Evolutionary conservation across 2,329 filamentous ascomycete genomes (phyloP).

Genomic region (Ophiostoma fasciatum): DNA sequence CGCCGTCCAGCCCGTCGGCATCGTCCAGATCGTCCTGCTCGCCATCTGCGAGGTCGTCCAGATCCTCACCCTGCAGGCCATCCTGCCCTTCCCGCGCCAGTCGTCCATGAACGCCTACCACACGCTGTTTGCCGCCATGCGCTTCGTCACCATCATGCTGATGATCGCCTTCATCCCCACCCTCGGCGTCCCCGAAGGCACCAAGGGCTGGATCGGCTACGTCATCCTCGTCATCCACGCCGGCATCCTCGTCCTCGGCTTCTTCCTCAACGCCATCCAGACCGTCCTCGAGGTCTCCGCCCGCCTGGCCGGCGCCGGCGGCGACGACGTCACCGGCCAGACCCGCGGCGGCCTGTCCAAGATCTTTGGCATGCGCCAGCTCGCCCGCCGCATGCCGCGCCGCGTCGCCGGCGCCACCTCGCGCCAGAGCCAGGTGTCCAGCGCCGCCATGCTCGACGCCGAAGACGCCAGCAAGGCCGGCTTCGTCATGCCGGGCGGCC

Average conservation of each 20-base stretch:
- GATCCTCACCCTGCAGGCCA: slow-evolving; percentile 73
- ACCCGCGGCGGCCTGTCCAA: slow-evolving; percentile 73
- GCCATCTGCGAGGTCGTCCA: slow-evolving; percentile 90
- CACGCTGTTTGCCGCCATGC: slow-evolving; percentile 63
- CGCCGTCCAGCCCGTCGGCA: slow-evolving; percentile 80
- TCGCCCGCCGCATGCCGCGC: slow-evolving; percentile 57
- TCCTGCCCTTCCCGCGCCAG: slow-evolving; percentile 75
- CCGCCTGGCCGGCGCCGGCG: slow-evolving; percentile 67
- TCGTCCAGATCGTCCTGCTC: slow-evolving; percentile 81
- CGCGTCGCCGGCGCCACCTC: slow-evolving; percentile 41
- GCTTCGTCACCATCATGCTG: slow-evolving; percentile 60
- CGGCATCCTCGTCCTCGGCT: slow-evolving; percentile 74
- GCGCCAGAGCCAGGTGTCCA: slow-evolving; percentile 70
- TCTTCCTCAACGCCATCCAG: slow-evolving; percentile 82
- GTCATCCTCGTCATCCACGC: slow-evolving; percentile 76
- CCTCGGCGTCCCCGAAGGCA: slow-evolving; percentile 59
- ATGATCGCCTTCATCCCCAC: slow-evolving; percentile 77
- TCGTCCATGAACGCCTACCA: slow-evolving; percentile 98
- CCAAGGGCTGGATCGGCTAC: slow-evolving; percentile 93
- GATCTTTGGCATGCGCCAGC: slow-evolving; percentile 81
- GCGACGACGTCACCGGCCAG: slow-evolving; percentile 53
- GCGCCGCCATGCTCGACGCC: slow-evolving; percentile 60
- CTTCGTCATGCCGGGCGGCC: slow-evolving; percentile 37
- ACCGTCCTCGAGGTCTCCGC: slow-evolving; percentile 82
- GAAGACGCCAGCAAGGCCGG: slow-evolving; percentile 51